Base-by-base conservation (phyloP, 2,329 filamentous ascomycete species). In the Fusarium sp. region DNA sequence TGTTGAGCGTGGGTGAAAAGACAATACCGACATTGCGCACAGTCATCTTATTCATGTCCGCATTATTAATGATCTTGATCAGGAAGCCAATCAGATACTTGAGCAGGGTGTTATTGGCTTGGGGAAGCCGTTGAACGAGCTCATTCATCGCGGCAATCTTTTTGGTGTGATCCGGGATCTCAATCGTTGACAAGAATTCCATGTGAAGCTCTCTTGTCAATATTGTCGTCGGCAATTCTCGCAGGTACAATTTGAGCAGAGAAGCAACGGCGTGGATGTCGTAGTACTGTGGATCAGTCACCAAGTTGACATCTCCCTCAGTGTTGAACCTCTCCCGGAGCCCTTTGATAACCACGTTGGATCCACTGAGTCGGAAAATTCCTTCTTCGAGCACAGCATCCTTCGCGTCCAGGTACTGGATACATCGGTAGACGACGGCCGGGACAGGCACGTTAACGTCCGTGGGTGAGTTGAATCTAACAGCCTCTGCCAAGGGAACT, bases 11-110 rank as follows among this genome's bases (percentile, higher is more conserved):
- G 1, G 97, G 97, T 18, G 97, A 97, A 83, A 99, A 99, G 66
- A 99, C 96, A 77, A 99, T 98, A 74, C 97, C 96, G 64, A 99
- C 94, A 80, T 99, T 99, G 75, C 96, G 92, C 63, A 98, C 94
- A 13, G 94, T 98, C 97, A 99, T 99, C 87, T 98, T 98, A 86
- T 99, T 99, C 72, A 93, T 87, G 77, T 94, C 92, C 8, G 95
- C 88, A 77, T 98, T 95, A 83, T 97, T 95, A 80, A 98, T 95
- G 78, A 99, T 96, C 79, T 93, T 93, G 80, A 98, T 94, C 77
- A 99, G 85, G 84, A 98, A 98, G 5, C 93, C 91, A 57, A 96
- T 94, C 65, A 99, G 86, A 73, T 97, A 95, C 78, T 93, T 92
- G 43, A 99, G 87, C 50, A 99, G 86, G 4, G 94, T 92, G 56